A percentile compares a stretch with the other conserved stretches of the same genome.
Evolutionary conservation across 345 rosid species (phyloP).

Genomic region (Kernera saxatilis): DNA sequence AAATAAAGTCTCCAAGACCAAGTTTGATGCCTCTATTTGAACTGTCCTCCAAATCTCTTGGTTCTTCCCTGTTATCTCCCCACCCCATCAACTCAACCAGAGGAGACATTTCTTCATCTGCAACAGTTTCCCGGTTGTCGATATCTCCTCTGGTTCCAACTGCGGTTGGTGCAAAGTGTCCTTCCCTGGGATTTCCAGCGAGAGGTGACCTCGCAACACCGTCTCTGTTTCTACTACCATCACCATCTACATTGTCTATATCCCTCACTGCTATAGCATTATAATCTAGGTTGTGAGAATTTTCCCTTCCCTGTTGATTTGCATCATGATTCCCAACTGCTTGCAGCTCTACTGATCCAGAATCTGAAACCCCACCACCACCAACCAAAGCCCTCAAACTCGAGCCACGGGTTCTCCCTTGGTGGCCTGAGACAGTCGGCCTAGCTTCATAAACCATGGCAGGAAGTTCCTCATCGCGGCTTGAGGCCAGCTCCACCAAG

Average conservation of each 20-base stretch:
- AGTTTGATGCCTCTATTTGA: conserved; percentile 67
- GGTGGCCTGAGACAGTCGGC: conserved; percentile 50
- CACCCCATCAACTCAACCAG: conserved; percentile 54
- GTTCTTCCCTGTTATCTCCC: conserved; percentile 36
- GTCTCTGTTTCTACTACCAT: conserved; percentile 32
- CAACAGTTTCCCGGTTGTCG: conserved; percentile 22
- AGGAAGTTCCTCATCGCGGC: conserved; percentile 88
- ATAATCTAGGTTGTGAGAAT: conserved; percentile 27
- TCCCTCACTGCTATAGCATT: conserved; percentile 25
- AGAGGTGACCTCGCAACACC: conserved; percentile 47
- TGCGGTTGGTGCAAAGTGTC: conserved; percentile 37
- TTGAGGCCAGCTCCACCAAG: conserved; percentile 85
- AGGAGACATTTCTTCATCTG: conserved; percentile 78
- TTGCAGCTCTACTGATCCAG: conserved; percentile 79
- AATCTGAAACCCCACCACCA: conserved; percentile 46
- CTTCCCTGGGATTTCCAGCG: conserved; percentile 39
- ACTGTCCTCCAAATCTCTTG: conserved; percentile 17
- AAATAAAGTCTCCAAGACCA: conserved; percentile 94
- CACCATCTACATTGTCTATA: conserved; percentile 31
- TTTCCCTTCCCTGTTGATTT: conserved; percentile 27
- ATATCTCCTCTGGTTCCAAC: conserved; percentile 39
- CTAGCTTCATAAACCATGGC: conserved; percentile 95
- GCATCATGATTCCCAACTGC: conserved; percentile 35
- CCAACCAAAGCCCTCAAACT: conserved; percentile 57
- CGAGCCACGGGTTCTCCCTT: conserved; percentile 36